Conservation (phyloP, 257 asterid genomes). For the Solanum bulbocastanum region DNA sequence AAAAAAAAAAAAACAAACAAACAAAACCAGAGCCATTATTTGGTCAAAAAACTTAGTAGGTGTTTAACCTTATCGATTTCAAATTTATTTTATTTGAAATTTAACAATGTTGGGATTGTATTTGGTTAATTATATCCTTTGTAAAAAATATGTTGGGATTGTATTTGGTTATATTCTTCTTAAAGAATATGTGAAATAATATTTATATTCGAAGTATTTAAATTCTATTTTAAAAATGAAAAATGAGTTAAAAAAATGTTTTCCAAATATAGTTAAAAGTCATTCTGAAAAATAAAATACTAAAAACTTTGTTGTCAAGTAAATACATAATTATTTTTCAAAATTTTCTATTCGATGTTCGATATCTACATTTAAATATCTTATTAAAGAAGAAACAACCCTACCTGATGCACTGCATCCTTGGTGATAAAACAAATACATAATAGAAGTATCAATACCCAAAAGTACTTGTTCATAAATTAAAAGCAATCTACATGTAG, state of each 20-base stretch:
- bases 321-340: too few species aligned
- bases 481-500: background rate
- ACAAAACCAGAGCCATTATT: background rate
- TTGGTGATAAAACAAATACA: background rate
- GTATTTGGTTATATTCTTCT: too few species aligned
- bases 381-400: too few species aligned
- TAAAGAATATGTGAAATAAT: too few species aligned
- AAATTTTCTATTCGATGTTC: accelerated
- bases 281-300: background rate
- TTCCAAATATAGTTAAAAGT: background rate
- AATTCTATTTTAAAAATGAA: too few species aligned
- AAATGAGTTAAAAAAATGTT: background rate
- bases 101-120: background rate
- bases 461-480: background rate
- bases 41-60: background rate
- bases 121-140: too few species aligned
- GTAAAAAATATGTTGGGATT: too few species aligned
- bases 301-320: background rate
- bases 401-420: accelerated
- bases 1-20: too few species aligned
- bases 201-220: background rate
- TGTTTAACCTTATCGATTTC: background rate
- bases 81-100: too few species aligned
- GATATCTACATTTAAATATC: too few species aligned
- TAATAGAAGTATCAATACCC: background rate